Conservation (phyloP, 208 protist genomes). For the Entamoeba moshkovskii region DNA sequence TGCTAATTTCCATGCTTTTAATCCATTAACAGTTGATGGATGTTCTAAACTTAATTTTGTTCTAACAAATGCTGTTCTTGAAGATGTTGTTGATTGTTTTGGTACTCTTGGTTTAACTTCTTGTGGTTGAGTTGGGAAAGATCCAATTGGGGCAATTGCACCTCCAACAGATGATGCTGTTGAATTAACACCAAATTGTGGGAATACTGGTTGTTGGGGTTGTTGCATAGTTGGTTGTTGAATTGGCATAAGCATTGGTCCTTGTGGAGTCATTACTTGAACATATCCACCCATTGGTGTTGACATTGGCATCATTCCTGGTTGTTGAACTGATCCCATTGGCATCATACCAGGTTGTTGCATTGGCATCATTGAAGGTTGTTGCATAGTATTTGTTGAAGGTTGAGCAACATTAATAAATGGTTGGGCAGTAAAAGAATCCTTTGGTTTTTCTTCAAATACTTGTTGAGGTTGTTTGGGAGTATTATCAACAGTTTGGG, state of each 20-base stretch:
- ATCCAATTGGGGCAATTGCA: background rate
- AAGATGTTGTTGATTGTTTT: background rate
- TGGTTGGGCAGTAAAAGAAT: background rate
- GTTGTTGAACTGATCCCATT: background rate
- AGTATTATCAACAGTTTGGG: no score
- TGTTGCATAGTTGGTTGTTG: background rate
- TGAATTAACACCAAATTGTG: background rate
- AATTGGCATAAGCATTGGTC: background rate
- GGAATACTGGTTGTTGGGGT: background rate
- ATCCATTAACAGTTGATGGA: background rate
- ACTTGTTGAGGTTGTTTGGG: no score
- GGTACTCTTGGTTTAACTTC: background rate
- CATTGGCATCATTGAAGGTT: background rate
- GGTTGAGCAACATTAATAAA: background rate
- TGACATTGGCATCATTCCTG: background rate
- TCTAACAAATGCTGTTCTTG: background rate
- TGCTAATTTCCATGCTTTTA: background rate
- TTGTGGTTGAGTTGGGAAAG: background rate
- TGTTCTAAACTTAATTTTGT: background rate
- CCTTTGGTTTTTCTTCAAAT: no score
- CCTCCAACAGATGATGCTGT: background rate
- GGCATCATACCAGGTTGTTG: background rate
- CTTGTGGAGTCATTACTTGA: background rate
- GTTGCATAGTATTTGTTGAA: background rate
- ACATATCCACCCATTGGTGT: background rate